phyloP scores from a whole-genome alignment of 1,139 yeast genomes.

The Scheffersomyces segobiensis region DNA sequence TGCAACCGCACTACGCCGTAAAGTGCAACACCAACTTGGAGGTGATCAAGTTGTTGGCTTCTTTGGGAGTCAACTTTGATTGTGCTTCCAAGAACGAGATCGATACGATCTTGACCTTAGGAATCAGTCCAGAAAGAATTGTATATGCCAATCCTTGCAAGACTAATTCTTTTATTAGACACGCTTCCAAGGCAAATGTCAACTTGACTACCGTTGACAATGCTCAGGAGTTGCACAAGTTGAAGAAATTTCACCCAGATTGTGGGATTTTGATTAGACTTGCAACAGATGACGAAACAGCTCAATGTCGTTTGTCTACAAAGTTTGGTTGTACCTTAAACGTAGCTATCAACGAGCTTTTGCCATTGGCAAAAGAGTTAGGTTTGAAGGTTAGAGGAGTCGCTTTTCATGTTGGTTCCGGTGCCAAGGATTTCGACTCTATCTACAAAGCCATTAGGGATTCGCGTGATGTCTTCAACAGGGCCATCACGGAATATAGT shows the following conservation, averaged over 20 bases:
- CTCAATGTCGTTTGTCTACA: constrained; percentile 83
- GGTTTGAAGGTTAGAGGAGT: constrained; percentile 75
- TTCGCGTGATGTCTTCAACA: constrained; percentile 69
- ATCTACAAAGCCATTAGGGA: constrained; percentile 73
- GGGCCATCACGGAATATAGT: constrained; percentile 39
- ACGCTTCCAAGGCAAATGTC: constrained; percentile 58
- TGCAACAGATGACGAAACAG: constrained; percentile 86
- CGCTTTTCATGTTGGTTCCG: constrained; percentile 95
- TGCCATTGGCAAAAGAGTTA: constrained; percentile 62
- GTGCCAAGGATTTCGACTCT: constrained; percentile 75
- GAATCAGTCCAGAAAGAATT: constrained; percentile 65
- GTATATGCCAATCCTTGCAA: constrained; percentile 96
- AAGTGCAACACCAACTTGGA: constrained; percentile 82
- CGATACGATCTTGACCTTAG: constrained; percentile 60
- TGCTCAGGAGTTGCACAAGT: constrained; percentile 76
- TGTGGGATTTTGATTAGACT: constrained; percentile 76
- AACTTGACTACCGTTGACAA: constrained; percentile 88
- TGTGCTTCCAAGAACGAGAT: constrained; percentile 93
- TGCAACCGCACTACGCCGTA: constrained; percentile 87
- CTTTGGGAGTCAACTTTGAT: constrained; percentile 78
- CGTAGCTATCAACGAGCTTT: constrained; percentile 52
- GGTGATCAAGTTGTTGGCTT: constrained; percentile 58
- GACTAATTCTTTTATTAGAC: constrained; percentile 75
- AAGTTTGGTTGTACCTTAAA: constrained; percentile 82
- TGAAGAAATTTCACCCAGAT: constrained; percentile 65